Conservation (phyloP, 352 stramenopile genomes). For the Phytopythium cucurbitacearum region DNA sequence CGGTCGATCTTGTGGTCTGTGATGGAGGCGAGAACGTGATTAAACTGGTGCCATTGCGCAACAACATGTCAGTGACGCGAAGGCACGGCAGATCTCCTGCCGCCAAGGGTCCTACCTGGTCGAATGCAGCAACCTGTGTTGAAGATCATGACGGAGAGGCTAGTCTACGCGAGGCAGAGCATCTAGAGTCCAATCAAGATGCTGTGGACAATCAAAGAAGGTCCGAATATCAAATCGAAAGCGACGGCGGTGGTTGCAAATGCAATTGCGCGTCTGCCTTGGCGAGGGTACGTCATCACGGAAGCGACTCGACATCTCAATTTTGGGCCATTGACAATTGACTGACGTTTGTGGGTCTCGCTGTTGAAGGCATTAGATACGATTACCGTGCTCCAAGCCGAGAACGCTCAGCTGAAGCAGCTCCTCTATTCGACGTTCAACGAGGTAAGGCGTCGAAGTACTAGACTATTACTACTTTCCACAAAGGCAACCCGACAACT, state of each 20-base stretch:
- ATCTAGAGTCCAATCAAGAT: conserved; percentile 1
- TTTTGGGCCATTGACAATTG: conserved; percentile 5
- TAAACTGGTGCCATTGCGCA: conserved; percentile 16
- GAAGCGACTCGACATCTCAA: too few relatives aligned
- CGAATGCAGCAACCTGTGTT: background rate
- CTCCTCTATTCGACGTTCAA: conserved; percentile 32
- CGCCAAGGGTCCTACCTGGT: too few relatives aligned
- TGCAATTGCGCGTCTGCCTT: background rate
- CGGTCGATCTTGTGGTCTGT: conserved; percentile 11
- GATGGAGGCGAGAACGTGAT: conserved; percentile 20
- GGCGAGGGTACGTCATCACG: too few relatives aligned
- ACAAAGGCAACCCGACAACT: background rate
- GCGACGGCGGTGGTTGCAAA: background rate
- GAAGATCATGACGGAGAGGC: background rate
- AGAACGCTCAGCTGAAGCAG: conserved; percentile 30
- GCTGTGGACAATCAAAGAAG: conserved; percentile 1
- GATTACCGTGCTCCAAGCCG: conserved; percentile 22
- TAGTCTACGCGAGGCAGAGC: conserved; percentile 9
- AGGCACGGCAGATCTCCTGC: conserved; percentile 1
- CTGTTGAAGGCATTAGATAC: conserved; percentile 6
- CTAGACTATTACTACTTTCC: too few relatives aligned
- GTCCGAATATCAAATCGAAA: conserved; percentile 13
- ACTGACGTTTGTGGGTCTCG: too few relatives aligned
- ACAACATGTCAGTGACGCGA: background rate
- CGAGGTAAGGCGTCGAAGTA: conserved; percentile 11